Base-by-base conservation (phyloP, 2,329 filamentous ascomycete genomes). In the Diplocarpon rosae region DNA sequence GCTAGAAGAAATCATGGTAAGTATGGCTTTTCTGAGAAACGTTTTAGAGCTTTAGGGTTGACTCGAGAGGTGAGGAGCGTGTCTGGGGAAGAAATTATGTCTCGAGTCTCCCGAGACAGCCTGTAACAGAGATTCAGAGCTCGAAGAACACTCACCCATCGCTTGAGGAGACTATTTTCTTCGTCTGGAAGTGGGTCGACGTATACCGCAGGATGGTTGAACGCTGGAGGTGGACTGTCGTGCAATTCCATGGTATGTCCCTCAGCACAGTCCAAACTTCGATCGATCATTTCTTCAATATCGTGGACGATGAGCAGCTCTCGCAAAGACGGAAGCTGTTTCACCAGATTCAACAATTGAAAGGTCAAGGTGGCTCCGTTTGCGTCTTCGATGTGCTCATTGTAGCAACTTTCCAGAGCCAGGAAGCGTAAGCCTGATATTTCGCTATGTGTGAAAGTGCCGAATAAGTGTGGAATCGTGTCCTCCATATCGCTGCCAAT, bases 391-490 rank as follows among this genome's bases (percentile, higher is more conserved):
- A 31, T 13, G 14, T 27, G 35, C n/a, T 43, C 39, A 11, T 39
- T 38, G 13, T 32, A 47, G 34, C 43, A 34, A 9, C 34, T 15
- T 9, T 48, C 42, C 3, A 53, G 34, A 8, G 52, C 52, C 15
- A 55, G 34, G 35, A 46, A 47, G 16, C 38, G 34, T 16, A 55
- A 24, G 7, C 39, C 16, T 4, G 37, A 40, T 12, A 46, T 38
- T 17, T 55, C 52, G 3, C 13, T 10, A 7, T 40, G 17, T 16
- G 31, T 49, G 17, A 54, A 46, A 20, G 49, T 49, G 16, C 35
- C 36, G 30, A 54, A 51, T 6, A 54, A 37, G 32, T 54, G 50
- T 13, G 50, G 44, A 8, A 54, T 38, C 10, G 39, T n/a, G 7
- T 47, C 39, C n/a, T 50, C 38, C 2, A 45, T 20, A 14, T 38